Evolutionary conservation across 129 eudicot genomes (phyloP).

Genomic region (Lactuca sativa): DNA sequence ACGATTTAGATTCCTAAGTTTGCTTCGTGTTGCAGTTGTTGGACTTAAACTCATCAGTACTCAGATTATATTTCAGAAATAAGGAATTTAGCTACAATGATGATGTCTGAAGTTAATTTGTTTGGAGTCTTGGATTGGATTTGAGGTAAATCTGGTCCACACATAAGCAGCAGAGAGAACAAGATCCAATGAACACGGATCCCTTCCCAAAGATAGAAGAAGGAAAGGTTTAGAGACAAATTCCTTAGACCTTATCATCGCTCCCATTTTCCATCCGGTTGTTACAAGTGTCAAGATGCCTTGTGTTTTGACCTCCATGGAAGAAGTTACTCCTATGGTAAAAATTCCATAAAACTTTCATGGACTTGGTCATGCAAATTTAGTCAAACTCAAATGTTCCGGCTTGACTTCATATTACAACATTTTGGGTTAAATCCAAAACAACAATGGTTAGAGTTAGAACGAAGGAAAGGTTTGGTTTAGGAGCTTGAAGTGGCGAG

Average conservation of each 20-base stretch:
- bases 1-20: not conserved
- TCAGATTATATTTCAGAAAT: constrained; percentile 8
- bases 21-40: too few relatives aligned
- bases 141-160: constrained; percentile 19
- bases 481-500: too few relatives aligned
- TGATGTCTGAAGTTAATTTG: constrained; percentile 19
- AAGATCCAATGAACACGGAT: constrained; percentile 34
- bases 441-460: too few relatives aligned
- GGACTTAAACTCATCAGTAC: not conserved
- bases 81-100: constrained; percentile 10
- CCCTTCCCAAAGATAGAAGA: constrained; percentile 28
- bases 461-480: too few relatives aligned
- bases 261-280: constrained; percentile 34
- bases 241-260: constrained; percentile 13
- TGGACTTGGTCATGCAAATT: constrained; percentile 12
- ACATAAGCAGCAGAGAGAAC: constrained; percentile 14
- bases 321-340: constrained; percentile 12
- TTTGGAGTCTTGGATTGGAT: constrained; percentile 10
- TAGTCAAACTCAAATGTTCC: not conserved
- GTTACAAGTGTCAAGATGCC: constrained; percentile 32
- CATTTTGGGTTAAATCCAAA: too few relatives aligned
- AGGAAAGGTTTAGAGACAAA: constrained; percentile 34
- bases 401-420: not conserved
- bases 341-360: constrained; percentile 5
- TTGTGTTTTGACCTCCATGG: constrained; percentile 23